Base-by-base conservation (phyloP, 768 basidiomycete genomes). In the Mycena galericulata region DNA sequence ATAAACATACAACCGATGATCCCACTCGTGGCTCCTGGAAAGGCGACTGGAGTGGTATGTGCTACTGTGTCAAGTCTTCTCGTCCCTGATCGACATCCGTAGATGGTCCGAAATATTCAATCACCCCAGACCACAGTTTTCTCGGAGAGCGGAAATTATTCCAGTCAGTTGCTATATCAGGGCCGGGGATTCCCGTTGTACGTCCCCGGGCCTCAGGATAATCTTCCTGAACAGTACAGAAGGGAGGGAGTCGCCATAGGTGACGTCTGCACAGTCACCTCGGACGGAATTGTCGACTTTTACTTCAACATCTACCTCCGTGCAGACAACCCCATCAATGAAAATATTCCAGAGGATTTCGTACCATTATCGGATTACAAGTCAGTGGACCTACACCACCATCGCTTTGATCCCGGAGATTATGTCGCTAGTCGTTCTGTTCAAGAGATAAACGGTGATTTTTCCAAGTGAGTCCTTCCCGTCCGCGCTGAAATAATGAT, bases 251-350 rank as follows among this genome's bases (percentile, higher is more conserved):
- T 77, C 34, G 72, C 63, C 29, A 79, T 80, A 53, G 80, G 80
- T 11, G 80, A 81, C 40, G 77, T 81, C n/a, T 76, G 78, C 18
- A 62, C 77, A 14, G 61, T 81, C 20, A 71, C 77, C 9, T 71
- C 72, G 18, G 69, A 73, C 41, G 78, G 78, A 32, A 34, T 32
- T 43, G 80, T 81, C 29, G 79, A 79, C 40, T 65, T 75, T 29
- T 74, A 79, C 30, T 55, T 55, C 54, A 55, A 55, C 54, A 40
- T 83, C 36, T 78, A 78, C 47, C 56, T 76, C 4, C 69, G 78
- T 26, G 57, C 46, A n/a, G 64, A 62, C 30, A 53, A 79, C 56
- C 75, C 77, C 32, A 72, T 80, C 51, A 76, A 83, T 32, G 49
- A 43, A 11, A 66, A 72, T 11, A 74, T 82, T 18, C 81, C 82